Base-by-base conservation (phyloP, 768 basidiomycete genomes). In the Tulasnella calospora region DNA sequence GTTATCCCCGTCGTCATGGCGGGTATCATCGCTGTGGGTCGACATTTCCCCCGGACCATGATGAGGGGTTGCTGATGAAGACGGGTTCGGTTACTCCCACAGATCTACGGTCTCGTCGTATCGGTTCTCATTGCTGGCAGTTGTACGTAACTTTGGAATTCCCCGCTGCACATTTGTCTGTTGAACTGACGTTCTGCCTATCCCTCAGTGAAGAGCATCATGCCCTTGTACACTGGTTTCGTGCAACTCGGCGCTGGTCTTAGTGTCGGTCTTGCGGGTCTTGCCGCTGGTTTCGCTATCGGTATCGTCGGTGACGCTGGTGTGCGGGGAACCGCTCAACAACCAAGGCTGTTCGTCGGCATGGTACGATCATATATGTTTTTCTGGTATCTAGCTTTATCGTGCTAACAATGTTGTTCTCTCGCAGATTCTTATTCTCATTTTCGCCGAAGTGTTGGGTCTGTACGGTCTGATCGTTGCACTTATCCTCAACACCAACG, bases 261-360 rank as follows among this genome's bases (percentile, higher is more conserved):
- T 72, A 89, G 94, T 0, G 94, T 96, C 82, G 95, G 95, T 82
- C 91, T 95, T 73, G 94, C 96, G 57, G 97, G 97, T 88, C 90
- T 99, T 47, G 94, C 96, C 73, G 97, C 97, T 79, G 98, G 98
- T 73, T 97, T 98, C 81, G 98, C 98, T 80, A 92, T 99, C 83
- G 98, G 98, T 78, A 98, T 99, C 83, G 98, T 99, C 78, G 98
- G 98, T 83, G 98, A 99, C 84, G 96, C 97, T 79, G 97, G 98
- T 88, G 98, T 99, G 38, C 89, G 98, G 70, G 98, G 97, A 79
- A 98, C 96, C 75, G 97, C 96, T 70, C 97, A 98, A 85, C 96
- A 99, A 86, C 94, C 95, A 74, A 87, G 94, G 82, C 87, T 98
- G 81, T 97, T 92, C 85, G 95, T 98, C 82, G 94, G 94, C 83